These are phyloP conservation scores for Chalciporus sphaerocephalus DNA, from an alignment of 768 basidiomycete species.

Conservation along the genomic window DNA sequence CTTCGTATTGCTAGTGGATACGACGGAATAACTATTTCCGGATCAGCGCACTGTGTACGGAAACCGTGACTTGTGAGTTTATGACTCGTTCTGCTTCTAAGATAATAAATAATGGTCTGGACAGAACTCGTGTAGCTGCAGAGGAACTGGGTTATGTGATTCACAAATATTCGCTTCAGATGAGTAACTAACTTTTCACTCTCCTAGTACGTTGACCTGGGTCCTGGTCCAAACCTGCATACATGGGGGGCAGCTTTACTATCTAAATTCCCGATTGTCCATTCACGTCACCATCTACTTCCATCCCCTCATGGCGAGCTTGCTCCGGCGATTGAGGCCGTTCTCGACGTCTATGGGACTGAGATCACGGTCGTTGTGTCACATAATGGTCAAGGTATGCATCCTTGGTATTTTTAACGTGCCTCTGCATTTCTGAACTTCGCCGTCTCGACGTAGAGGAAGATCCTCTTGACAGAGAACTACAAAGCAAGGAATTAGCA, in stretches of 20 bases:
- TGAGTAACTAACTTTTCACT: conserved; percentile 5
- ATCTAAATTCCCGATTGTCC: conserved; percentile 88
- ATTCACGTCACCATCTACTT: conserved; percentile 79
- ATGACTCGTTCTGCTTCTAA: not conserved
- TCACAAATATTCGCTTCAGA: conserved; percentile 6
- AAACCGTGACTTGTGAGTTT: conserved; percentile 71
- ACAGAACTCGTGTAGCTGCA: conserved; percentile 67
- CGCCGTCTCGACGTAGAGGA: conserved; percentile 52
- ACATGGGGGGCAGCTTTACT: conserved; percentile 86
- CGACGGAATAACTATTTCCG: conserved; percentile 1
- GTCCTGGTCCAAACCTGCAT: conserved; percentile 83
- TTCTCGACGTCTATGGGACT: conserved; percentile 74
- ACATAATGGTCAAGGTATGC: conserved; percentile 84
- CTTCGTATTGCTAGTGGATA: not conserved
- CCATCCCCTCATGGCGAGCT: conserved; percentile 85
- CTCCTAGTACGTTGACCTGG: conserved; percentile 75
- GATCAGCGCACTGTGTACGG: conserved; percentile 69
- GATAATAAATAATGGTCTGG: conserved; percentile 2
- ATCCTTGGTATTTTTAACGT: not conserved
- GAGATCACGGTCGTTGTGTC: conserved; percentile 79
- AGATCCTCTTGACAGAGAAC: conserved; percentile 80
- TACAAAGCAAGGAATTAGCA: conserved; percentile 78
- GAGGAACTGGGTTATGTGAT: conserved; percentile 81
- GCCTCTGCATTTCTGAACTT: not conserved
- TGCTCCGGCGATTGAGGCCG: conserved; percentile 85